Evolutionary conservation across 208 protist genomes (phyloP), one percentile per base, ranked within the genome.

Genomic region (Leishmania major): DNA sequence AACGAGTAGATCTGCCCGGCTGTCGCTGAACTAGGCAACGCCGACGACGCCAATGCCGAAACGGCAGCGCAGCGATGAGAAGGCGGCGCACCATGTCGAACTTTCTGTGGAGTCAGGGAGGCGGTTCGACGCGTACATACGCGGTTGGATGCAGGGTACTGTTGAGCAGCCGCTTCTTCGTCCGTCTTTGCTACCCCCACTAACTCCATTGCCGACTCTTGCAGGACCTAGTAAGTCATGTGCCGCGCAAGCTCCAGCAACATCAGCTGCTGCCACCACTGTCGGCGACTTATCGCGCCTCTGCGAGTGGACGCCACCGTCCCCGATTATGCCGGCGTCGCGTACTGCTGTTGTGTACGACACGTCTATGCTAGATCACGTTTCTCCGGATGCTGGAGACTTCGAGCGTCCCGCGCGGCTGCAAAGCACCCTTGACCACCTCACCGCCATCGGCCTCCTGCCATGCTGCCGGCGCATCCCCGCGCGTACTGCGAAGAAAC

Each of bases 331-430:
- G 17, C 31, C 11, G 7, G 37, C 45, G 7, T 47, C 31, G 4
- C 82, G 87, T 31, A 97, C 94, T 7, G 94, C 89, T 35, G 84
- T 97, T 5, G 92, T 93, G 19, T 93, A 91, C 77, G 89, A 95
- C 74, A 78, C 77, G 1, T 74, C 67, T 57, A 97, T 96, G 94
- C 78, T 89, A 25, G 43, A 84, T n/a, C 94, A 97, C 79, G 71
- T 64, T 40, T 95, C 94, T 7, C 79, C 40, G 2, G 89, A 95
- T 81, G 60, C 87, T 17, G 73, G 69, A 5, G 93, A 98, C 31
- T 92, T 87, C 78, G 95, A 98, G 82, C 89, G 92, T 17, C 95
- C 95, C 7, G 84, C 84, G n/a, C 87, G 95, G 25, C 82, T 95
- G n/a, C 55, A 87, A 71, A 84, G 84, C 45, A 94, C 93, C 10